Conservation (phyloP, 495 filamentous ascomycete genomes). For the Neurospora sp. region DNA sequence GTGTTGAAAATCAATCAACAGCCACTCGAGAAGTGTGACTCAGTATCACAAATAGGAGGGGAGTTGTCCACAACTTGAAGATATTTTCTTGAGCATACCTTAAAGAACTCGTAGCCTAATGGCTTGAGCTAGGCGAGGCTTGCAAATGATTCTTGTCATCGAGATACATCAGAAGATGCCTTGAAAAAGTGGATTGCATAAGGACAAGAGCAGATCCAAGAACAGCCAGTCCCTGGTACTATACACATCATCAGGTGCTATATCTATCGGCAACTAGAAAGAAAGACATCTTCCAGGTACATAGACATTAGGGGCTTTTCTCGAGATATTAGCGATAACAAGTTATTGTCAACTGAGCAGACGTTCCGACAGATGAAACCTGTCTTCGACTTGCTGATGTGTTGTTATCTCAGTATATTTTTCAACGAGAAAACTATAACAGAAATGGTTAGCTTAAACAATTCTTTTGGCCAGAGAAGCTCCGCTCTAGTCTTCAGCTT, state of each 20-base stretch:
- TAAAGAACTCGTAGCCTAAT: no score
- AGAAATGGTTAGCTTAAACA: neutral
- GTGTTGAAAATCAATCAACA: neutral
- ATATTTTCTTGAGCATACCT: neutral
- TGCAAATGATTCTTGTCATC: no score
- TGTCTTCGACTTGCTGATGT: no score
- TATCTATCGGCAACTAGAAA: neutral
- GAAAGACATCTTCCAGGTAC: neutral
- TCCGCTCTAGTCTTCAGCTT: neutral
- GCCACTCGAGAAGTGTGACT: neutral
- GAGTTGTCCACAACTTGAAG: neutral
- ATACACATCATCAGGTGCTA: neutral
- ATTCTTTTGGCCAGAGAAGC: neutral
- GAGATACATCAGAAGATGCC: no score
- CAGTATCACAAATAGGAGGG: neutral
- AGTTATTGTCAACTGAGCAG: neutral
- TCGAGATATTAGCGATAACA: neutral
- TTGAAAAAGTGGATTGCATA: no score
- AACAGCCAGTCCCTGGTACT: neutral
- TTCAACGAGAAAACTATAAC: neutral
- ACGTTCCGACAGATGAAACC: no score
- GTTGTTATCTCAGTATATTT: no score
- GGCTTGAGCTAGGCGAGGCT: no score
- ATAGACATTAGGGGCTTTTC: neutral
- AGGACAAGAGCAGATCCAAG: neutral